Evolutionary conservation across 441 rosid species (phyloP).

Genomic region (Erodium texanum): DNA sequence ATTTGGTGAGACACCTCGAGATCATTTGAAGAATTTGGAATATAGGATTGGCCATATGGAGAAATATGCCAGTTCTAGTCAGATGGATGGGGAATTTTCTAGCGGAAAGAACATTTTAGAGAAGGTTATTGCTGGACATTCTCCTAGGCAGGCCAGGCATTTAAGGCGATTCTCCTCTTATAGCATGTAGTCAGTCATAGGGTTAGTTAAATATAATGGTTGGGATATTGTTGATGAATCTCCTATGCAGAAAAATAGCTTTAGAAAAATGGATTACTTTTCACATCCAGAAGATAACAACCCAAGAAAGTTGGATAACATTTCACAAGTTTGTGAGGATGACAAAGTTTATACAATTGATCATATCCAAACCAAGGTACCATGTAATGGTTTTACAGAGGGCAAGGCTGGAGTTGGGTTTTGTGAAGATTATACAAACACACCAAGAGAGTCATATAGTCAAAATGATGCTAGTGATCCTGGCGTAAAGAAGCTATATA

Average conservation of each 20-base stretch:
- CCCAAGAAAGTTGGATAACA: slow-evolving; percentile 34
- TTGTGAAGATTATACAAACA: slow-evolving; percentile 34
- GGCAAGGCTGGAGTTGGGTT: slow-evolving; percentile 38
- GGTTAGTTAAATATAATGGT: slow-evolving; percentile 32
- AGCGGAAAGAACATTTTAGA: slow-evolving; percentile 42
- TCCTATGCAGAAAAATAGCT: slow-evolving; percentile 39
- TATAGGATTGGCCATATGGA: slow-evolving; percentile 69
- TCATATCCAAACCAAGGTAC: slow-evolving; percentile 44
- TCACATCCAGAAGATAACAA: slow-evolving; percentile 29
- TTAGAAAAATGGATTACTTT: slow-evolving; percentile 43
- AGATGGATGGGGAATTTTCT: slow-evolving; percentile 35
- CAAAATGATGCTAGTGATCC: slow-evolving; percentile 53
- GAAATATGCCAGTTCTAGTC: slow-evolving; percentile 45
- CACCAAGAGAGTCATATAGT: slow-evolving; percentile 38
- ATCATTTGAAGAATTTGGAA: slow-evolving; percentile 63
- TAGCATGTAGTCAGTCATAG: slow-evolving; percentile 44
- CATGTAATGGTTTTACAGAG: slow-evolving; percentile 24
- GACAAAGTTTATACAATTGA: slow-evolving; percentile 91
- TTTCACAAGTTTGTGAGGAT: slow-evolving; percentile 43
- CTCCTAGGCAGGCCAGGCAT: slow-evolving; percentile 59
- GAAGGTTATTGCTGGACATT: slow-evolving; percentile 65
- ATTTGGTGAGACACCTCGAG: slow-evolving; percentile 50
- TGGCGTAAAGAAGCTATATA: slow-evolving; percentile 66
- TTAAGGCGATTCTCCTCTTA: slow-evolving; percentile 45
- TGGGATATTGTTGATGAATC: slow-evolving; percentile 40